Evolutionary conservation across 257 asterid species (phyloP).

Genomic region (Solanum tarapatanum): DNA sequence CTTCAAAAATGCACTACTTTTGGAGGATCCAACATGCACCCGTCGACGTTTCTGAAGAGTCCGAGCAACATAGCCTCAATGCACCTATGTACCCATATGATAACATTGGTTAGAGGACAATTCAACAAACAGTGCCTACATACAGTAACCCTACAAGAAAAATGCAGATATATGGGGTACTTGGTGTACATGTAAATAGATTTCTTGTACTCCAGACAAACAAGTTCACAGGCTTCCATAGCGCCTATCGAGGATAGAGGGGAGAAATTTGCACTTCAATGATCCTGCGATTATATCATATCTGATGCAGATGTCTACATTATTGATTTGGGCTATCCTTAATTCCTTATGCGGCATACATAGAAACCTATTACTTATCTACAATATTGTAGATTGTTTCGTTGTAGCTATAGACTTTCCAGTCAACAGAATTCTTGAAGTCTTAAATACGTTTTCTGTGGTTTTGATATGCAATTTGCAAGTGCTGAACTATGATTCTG

Average conservation of each 20-base stretch:
- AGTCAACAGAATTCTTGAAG: not conserved
- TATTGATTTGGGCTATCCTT: not conserved
- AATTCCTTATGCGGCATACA: not conserved
- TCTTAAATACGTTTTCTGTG: not conserved
- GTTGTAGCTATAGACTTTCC: not conserved
- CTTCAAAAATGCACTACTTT: no score
- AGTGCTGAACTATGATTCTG: not conserved
- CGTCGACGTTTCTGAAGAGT: no score
- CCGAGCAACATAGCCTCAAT: not conserved
- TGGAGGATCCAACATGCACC: no score
- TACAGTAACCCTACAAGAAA: not conserved
- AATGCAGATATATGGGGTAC: not conserved
- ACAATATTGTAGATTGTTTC: not conserved
- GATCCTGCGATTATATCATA: not conserved
- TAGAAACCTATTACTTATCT: not conserved
- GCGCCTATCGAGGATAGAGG: not conserved
- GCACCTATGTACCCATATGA: not conserved
- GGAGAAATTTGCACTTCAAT: not conserved
- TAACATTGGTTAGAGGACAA: not conserved
- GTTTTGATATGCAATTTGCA: not conserved
- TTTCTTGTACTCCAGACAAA: not conserved
- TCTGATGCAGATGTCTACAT: not conserved
- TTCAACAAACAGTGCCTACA: not conserved
- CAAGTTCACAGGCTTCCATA: not conserved
- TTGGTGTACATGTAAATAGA: not conserved